Percentiles rank a stretch among this genome's conserved stretches.
These are phyloP conservation scores for Petunia axillaris DNA, from an alignment of 257 asterid genomes.

Conservation along the genomic window DNA sequence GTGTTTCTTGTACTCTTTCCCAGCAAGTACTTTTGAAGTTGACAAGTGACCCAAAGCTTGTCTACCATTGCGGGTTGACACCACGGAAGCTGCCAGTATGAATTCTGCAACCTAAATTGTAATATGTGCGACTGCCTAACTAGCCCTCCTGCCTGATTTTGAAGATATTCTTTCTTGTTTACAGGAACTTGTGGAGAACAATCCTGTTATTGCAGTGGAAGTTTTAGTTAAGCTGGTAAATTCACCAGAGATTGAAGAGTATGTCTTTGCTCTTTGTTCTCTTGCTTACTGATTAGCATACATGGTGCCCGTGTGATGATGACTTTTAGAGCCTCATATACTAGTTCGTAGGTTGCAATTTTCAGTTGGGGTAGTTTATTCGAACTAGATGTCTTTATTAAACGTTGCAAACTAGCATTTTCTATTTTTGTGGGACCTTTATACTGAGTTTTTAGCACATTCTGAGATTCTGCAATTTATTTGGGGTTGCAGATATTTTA, in stretches of 20 bases:
- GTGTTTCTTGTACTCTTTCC: conserved; percentile 14
- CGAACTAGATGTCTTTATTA: not conserved
- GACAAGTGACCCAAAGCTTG: conserved; percentile 87
- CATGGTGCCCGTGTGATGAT: not conserved
- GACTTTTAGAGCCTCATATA: not conserved
- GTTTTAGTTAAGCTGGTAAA: conserved; percentile 84
- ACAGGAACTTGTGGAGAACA: conserved; percentile 97
- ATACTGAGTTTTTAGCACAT: not conserved
- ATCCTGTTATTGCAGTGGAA: conserved; percentile 95
- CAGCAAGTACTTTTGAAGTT: conserved; percentile 87
- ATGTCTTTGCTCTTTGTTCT: conserved; percentile 36
- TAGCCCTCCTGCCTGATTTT: conserved; percentile 5
- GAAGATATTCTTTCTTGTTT: conserved; percentile 24
- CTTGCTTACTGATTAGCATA: conserved; percentile 29
- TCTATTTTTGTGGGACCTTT: not conserved
- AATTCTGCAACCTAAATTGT: conserved; percentile 26
- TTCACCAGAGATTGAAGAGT: conserved; percentile 97
- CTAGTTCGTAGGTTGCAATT: not conserved
- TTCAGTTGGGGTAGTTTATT: conserved; percentile 17
- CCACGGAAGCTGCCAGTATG: conserved; percentile 96
- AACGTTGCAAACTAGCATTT: conserved; percentile 6
- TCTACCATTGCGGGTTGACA: conserved; percentile 95
- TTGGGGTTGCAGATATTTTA: conserved; percentile 67
- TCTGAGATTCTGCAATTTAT: conserved; percentile 27
- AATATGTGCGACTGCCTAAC: conserved; percentile 27